Base-by-base conservation (phyloP, 371 early-diverging fungal genomes). In the Smittium culicis region DNA sequence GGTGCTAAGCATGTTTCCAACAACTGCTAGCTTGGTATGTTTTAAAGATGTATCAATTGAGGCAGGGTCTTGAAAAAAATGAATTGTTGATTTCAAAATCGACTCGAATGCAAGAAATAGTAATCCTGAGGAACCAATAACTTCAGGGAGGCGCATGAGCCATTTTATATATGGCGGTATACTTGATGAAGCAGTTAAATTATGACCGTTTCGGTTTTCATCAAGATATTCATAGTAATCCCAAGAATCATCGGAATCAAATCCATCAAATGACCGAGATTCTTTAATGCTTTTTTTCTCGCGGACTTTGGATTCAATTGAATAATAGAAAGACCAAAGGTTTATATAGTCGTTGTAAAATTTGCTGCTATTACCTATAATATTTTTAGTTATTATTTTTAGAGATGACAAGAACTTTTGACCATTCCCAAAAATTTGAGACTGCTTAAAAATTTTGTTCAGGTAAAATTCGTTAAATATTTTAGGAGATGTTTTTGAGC, bases 141-240 rank as follows among this genome's bases (percentile, higher is more conserved):
- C 30, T 11, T 64, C 65, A 5, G 65, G 65, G 17, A 64, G 65
- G 11, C 65, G 3, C 35, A 35, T 45, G 2, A 64, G 17, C 65
- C 65, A 64, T 54, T 64, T 64, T 11, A 3, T 45, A 45, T 64
- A 64, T 35, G 5, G n/a, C n/a, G n/a, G n/a, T n/a, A n/a, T n/a
- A n/a, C n/a, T n/a, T n/a, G n/a, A n/a, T n/a, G n/a, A n/a, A n/a
- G n/a, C n/a, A n/a, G n/a, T n/a, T n/a, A n/a, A n/a, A n/a, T n/a
- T n/a, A n/a, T n/a, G n/a, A n/a, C n/a, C n/a, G n/a, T n/a, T n/a
- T n/a, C n/a, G n/a, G n/a, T n/a, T n/a, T n/a, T n/a, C n/a, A n/a
- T n/a, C n/a, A n/a, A n/a, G n/a, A n/a, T n/a, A n/a, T n/a, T n/a
- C n/a, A n/a, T n/a, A n/a, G n/a, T n/a, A 34, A 45, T 54, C 5